Evolutionary conservation across 2,329 filamentous ascomycete species (phyloP), one percentile per base, ranked within the genome.

Genomic region (Amauroascus niger): DNA sequence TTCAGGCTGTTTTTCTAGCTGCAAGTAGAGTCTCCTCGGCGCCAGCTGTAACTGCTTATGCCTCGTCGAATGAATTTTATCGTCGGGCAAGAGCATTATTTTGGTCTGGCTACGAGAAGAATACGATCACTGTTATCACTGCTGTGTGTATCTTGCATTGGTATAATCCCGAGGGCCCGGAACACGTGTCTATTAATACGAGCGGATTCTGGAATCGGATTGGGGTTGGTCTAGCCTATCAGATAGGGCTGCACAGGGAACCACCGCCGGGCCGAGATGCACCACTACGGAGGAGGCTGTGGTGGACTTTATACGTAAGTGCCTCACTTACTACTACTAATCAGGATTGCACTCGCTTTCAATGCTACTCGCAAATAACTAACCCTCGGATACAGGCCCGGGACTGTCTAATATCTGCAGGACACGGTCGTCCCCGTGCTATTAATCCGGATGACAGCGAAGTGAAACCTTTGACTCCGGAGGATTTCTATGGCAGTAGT

Each of bases 131-230:
- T 1, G 61, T 66, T 1, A 64, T 67, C 30, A 63, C 62, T n/a
- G 63, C 65, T 3, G 63, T 65, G 9, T 63, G 60, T 24, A 63
- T 68, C 18, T 44, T 68, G 46, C 65, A 68, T 53, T 68, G 65
- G 65, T 67, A 64, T 51, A 67, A 66, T 49, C 65, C 65, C 0
- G 64, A 65, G 50, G 65, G 65, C 0, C 66, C 65, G 1, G 66
- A 67, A 49, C 65, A 67, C 49, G 62, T 68, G 14, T 73, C 70
- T 9, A 64, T 71, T 6, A 69, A 74, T 55, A 73, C 69, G 0
- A 73, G 71, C 52, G 67, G 69, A 9, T 74, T 74, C 55, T 74
- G 72, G 72, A 61, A 71, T 28, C 65, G 69, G 20, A 68, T 73
- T 24, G 69, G 69, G 35, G 67, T 71, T 18, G 70, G 70, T 1